phyloP scores from a whole-genome alignment of 257 asterid species.

The Solanum okadae region DNA sequence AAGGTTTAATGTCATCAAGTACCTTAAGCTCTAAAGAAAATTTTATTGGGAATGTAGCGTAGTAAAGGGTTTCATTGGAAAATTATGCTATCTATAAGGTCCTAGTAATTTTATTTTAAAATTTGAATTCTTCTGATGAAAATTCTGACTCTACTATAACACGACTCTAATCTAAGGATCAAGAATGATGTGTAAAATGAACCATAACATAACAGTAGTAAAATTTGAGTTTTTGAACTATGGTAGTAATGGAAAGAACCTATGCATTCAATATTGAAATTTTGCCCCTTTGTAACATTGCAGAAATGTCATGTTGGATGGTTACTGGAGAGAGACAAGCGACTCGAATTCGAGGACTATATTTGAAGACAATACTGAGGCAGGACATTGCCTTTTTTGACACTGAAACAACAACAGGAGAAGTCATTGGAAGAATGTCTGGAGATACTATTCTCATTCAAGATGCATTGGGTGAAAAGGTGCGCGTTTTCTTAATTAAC shows the following conservation, averaged over 20 bases:
- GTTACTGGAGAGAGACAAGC: slow-evolving; percentile 61
- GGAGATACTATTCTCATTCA: slow-evolving; percentile 67
- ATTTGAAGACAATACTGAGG: slow-evolving; percentile 43
- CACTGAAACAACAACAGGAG: slow-evolving; percentile 58
- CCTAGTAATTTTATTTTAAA: background rate
- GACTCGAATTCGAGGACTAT: slow-evolving; percentile 45
- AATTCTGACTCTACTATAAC: background rate
- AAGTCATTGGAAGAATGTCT: slow-evolving; percentile 52
- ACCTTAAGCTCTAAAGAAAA: too few species aligned
- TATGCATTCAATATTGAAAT: background rate
- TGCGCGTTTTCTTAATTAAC: too few species aligned
- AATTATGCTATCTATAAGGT: background rate
- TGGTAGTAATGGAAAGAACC: background rate
- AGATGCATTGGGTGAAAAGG: slow-evolving; percentile 87
- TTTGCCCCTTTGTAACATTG: background rate
- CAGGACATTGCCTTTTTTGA: slow-evolving; percentile 64
- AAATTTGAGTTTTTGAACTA: background rate
- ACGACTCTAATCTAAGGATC: background rate
- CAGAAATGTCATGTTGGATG: slow-evolving; percentile 74
- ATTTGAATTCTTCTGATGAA: background rate
- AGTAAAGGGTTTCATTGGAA: too few species aligned
- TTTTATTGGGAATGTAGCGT: background rate
- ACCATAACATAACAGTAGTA: background rate
- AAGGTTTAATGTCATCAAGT: background rate
- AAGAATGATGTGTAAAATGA: background rate